phyloP scores from a whole-genome alignment of 2,329 filamentous ascomycete species.

The Stachybotrys chartarum region DNA sequence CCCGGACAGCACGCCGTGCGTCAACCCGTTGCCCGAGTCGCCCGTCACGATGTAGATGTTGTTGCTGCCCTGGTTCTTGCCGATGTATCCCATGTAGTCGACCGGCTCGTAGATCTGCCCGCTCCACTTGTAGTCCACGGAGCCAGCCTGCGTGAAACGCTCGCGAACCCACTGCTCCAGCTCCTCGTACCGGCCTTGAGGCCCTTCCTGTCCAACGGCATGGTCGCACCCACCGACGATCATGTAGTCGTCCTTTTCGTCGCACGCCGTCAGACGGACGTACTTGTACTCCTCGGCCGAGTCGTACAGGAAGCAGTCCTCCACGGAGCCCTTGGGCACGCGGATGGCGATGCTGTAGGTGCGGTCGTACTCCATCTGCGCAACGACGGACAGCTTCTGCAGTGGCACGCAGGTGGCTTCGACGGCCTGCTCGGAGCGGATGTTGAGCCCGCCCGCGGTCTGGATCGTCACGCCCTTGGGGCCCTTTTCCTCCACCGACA shows the following conservation, averaged over 20 bases:
- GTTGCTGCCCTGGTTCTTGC: conserved; percentile 43
- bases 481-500: conserved; percentile 36
- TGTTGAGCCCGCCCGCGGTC: conserved; percentile 37
- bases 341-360: conserved; percentile 51
- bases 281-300: conserved; percentile 49
- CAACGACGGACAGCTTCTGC: conserved; percentile 45
- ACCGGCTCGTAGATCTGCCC: conserved; percentile 50
- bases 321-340: conserved; percentile 41
- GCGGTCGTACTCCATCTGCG: conserved; percentile 44
- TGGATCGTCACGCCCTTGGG: conserved; percentile 35
- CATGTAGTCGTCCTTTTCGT: conserved; percentile 46
- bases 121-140: conserved; percentile 49
- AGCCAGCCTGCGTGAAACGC: conserved; percentile 41
- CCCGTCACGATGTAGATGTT: conserved; percentile 48
- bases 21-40: conserved; percentile 50
- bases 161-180: conserved; percentile 46
- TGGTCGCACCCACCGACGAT: conserved; percentile 51
- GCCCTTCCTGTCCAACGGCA: conserved; percentile 46
- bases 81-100: conserved; percentile 49
- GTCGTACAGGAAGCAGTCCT: conserved; percentile 50
- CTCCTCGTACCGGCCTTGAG: conserved; percentile 37
- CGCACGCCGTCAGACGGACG: conserved; percentile 43
- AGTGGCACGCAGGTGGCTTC: conserved; percentile 49
- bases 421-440: conserved; percentile 40
- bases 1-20: conserved; percentile 46